Base-by-base conservation (phyloP, 2,329 filamentous ascomycete genomes). In the Didymella lethalis region DNA sequence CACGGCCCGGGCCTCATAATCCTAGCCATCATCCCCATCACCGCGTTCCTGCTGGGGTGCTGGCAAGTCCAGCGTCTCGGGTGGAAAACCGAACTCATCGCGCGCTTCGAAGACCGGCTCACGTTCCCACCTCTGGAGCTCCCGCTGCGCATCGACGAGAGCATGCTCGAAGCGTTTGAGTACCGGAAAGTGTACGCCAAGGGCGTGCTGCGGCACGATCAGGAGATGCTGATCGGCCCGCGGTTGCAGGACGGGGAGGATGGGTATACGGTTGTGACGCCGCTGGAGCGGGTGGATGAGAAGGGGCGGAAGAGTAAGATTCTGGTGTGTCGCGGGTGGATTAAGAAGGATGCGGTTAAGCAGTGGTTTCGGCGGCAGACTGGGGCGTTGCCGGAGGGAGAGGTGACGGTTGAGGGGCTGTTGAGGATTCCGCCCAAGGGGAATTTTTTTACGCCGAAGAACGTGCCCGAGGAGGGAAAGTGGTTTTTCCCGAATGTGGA, bases 371-470 rank as follows among this genome's bases (percentile, higher is more conserved):
- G 92, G 36, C 73, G 66, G 60, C 61, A 67, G 60, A 75, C 84
- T 0, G 85, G 87, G 25, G 87, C 88, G 1, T 67, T 98, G 65
- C 90, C 90, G 0, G 75, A 72, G 48, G 92, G 88, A 0, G 86
- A 90, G 70, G 88, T 98, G 10, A 85, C 84, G 0, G 88, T 99
- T 2, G 88, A 97, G 79, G 95, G 95, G 0, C 72, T 99, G 75
- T 75, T 99, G 75, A 81, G 95, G 59, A 88, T 95, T 80, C 94
- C 94, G 8, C 96, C 92, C 86, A 95, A 96, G 85, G 96, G 94
- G 84, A 99, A 99, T 77, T 90, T 93, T 85, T 99, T 99, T 77
- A 99, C 95, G 55, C 95, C 95, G 0, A 88, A 90, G 0, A 99
- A 99, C 70, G 83, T 87, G 67, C 94, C 94, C 0, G 89, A 93